These are phyloP conservation scores for Ceratobasidium sp. DNA, from an alignment of 1,284 basidiomycete species.

Conservation along the genomic window DNA sequence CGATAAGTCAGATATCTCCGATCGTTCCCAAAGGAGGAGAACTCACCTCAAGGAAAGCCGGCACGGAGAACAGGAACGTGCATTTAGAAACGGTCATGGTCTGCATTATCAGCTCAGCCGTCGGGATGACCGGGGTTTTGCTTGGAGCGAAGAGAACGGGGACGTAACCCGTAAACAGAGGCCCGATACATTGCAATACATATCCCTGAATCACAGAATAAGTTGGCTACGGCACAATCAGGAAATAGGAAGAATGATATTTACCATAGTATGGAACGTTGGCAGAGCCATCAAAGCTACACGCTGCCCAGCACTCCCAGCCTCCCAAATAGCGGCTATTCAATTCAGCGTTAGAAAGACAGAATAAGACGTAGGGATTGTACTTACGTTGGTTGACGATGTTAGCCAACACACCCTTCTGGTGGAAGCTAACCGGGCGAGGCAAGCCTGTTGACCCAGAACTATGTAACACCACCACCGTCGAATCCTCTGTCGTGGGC, in stretches of 20 bases:
- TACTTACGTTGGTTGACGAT: background rate
- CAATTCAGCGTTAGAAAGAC: no score
- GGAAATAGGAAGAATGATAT: no score
- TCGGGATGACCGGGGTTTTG: conserved; percentile 29
- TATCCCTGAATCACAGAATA: no score
- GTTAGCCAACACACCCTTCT: background rate
- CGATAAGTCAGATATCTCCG: background rate
- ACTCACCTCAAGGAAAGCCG: conserved; percentile 46
- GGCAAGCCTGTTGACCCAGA: conserved; percentile 2
- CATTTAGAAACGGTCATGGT: background rate
- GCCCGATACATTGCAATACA: background rate
- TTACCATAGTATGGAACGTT: conserved; percentile 1
- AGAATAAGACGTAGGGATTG: background rate
- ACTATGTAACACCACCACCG: background rate
- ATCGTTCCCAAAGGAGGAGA: background rate
- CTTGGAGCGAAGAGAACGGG: conserved; percentile 43
- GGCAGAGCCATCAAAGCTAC: conserved; percentile 4
- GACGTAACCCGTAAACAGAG: background rate
- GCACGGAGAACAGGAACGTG: conserved; percentile 35
- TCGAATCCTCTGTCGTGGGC: background rate
- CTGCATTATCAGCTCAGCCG: conserved; percentile 43
- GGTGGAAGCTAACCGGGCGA: background rate
- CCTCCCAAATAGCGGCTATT: background rate
- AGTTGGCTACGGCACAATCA: no score
- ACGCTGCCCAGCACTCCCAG: no score